Base-by-base conservation (phyloP, 495 filamentous ascomycete genomes). In the Talaromyces liani region DNA sequence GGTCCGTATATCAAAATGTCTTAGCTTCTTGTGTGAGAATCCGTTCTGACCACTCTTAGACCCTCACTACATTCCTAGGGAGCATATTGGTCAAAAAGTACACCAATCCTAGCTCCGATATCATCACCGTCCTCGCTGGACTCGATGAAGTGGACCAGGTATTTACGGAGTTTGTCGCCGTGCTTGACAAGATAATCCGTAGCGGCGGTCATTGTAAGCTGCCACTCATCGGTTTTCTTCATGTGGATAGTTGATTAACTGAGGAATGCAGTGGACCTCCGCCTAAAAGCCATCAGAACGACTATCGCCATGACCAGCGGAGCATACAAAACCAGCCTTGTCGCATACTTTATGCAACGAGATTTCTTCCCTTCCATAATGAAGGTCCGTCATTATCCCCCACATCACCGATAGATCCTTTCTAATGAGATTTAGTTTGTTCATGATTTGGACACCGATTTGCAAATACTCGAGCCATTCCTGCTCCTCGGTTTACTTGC, bases 281-380 rank as follows among this genome's bases (percentile, higher is more conserved):
- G 92, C 20, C 81, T 85, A 64, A 93, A 91, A 68, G 94, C 92
- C 4, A 85, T 97, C 54, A 82, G 88, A 69, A 86, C 90, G 14
- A 89, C 92, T 6, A 80, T 97, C 45, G 88, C 92, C 2, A 87
- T 96, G 63, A 86, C 89, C n/a, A 90, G 92, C 31, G 92, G 93
- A 25, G 93, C 92, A 58, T 98, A 96, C 73, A 91, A 94, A 71
- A 98, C 94, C 4, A 92, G 89, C 63, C 79, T 98, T 33, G 81
- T 97, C 54, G 93, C 93, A 2, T 98, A 98, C 72, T 94, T 98
- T 70, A 96, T 91, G 24, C 92, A 98, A 69, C 81, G 92, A 62
- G 94, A 98, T 78, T 80, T 98, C 22, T 98, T 98, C 70, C 94
- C 93, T 8, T 85, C 91, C 31, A 81, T 98, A 56, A 95, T 97